Percentiles rank a stretch among this genome's conserved stretches.
phyloP scores from a whole-genome alignment of 2,329 filamentous ascomycete genomes.

The Elsinoe ampelina region DNA sequence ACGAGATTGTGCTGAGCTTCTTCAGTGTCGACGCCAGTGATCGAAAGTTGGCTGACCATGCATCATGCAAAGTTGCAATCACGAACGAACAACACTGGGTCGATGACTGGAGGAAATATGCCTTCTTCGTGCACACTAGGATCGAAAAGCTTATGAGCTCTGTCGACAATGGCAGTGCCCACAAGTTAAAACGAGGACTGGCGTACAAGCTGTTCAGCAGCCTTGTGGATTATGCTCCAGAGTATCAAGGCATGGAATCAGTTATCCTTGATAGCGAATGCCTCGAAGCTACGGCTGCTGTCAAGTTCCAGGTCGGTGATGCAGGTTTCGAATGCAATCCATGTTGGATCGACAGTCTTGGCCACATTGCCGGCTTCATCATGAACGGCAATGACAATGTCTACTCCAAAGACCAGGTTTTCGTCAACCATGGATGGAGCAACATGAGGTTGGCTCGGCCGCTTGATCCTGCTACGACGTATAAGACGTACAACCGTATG shows the following conservation, averaged over 20 bases:
- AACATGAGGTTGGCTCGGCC: conserved; percentile 25
- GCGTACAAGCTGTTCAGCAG: conserved; percentile 30
- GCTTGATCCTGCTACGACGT: conserved; percentile 22
- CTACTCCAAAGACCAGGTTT: conserved; percentile 26
- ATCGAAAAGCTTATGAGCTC: conserved; percentile 24
- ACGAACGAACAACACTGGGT: conserved; percentile 22
- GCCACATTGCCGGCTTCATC: conserved; percentile 19
- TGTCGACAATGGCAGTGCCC: conserved; percentile 20
- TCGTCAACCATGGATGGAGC: conserved; percentile 17
- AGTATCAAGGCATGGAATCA: conserved; percentile 30
- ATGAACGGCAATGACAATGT: conserved; percentile 17
- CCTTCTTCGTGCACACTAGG: conserved; percentile 25
- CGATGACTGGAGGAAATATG: conserved; percentile 20
- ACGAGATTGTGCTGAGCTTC: conserved; percentile 13
- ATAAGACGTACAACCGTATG: conserved; percentile 26
- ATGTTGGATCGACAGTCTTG: conserved; percentile 20
- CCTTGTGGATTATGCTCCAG: conserved; percentile 25
- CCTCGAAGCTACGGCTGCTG: conserved; percentile 25
- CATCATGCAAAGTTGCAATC: conserved; percentile 20
- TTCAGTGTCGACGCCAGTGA: conserved; percentile 24
- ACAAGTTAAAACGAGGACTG: conserved; percentile 24
- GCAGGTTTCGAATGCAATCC: conserved; percentile 19
- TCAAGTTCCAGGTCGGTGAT: conserved; percentile 18
- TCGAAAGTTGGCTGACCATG: conserved; percentile 21
- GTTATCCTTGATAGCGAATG: conserved; percentile 27